phyloP scores from a whole-genome alignment of 2,329 filamentous ascomycete species.

The Penicillium sp. region DNA sequence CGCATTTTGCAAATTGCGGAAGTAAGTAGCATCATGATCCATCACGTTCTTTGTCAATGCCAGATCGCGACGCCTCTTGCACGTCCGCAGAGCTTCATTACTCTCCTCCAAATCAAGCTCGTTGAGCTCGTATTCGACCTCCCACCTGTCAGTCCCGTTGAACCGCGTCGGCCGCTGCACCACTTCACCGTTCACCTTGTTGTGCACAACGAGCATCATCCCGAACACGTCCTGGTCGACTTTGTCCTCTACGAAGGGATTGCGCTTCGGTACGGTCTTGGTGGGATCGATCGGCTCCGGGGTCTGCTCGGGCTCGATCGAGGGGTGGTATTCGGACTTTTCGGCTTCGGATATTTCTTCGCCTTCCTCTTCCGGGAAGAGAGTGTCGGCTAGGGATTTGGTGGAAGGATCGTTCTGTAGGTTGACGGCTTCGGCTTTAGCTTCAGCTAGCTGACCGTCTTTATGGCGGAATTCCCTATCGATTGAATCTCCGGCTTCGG shows the following conservation, averaged over 20 bases:
- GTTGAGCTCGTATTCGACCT: conserved; percentile 72
- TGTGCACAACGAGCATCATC: conserved; percentile 70
- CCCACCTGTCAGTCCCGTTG: conserved; percentile 57
- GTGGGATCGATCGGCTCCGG: background rate
- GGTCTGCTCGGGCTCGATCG: background rate
- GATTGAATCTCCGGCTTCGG: background rate
- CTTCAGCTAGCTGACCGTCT: background rate
- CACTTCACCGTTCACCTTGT: conserved; percentile 65
- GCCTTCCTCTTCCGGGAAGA: background rate
- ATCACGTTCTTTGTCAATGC: conserved; percentile 32
- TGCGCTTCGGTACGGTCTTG: background rate
- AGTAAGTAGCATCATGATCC: conserved; percentile 46
- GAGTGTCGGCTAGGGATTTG: background rate
- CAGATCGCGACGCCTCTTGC: conserved; percentile 56
- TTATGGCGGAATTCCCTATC: background rate
- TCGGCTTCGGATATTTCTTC: background rate
- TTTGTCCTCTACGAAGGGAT: background rate
- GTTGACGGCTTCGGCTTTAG: background rate
- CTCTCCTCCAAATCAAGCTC: conserved; percentile 55
- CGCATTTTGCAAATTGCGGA: conserved; percentile 37
- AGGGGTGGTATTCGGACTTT: background rate
- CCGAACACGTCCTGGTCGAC: conserved; percentile 52
- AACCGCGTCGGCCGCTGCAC: conserved; percentile 59
- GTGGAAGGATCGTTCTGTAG: background rate
- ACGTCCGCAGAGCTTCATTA: conserved; percentile 53